These are phyloP conservation scores for Chimonanthus salicifolius DNA, from an alignment of 164 flowering plant genomes.

Conservation along the genomic window DNA sequence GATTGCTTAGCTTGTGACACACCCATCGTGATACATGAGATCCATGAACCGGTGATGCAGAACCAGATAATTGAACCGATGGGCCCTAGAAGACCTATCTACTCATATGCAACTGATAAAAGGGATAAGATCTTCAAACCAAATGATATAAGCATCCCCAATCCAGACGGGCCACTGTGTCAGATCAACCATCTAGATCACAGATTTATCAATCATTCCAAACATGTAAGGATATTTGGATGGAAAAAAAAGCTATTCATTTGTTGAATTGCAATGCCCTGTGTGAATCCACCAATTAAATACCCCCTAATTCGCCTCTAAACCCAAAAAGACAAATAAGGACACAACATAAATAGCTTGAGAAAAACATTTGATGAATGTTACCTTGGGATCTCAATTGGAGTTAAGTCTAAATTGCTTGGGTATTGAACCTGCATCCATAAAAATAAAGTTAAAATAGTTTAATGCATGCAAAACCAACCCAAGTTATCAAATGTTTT, in stretches of 20 bases:
- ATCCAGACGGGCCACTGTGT: too few species aligned
- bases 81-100: too few species aligned
- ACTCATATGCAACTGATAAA: background rate
- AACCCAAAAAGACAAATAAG: background rate
- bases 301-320: background rate
- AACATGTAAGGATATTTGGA: background rate
- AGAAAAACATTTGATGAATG: conserved; percentile 4
- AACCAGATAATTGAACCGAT: background rate
- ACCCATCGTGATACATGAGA: background rate
- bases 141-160: too few species aligned
- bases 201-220: background rate
- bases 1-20: background rate
- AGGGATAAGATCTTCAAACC: background rate
- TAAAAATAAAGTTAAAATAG: conserved; percentile 17
- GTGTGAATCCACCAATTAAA: background rate
- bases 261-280: background rate
- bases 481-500: background rate
- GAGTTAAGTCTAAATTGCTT: conserved; percentile 61
- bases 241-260: background rate
- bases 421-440: conserved; percentile 73
- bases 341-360: background rate
- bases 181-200: too few species aligned
- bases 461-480: conserved; percentile 4
- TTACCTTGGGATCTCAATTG: conserved; percentile 77
- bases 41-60: background rate